These are phyloP conservation scores for Odonthalia washingtoniensis DNA, from an alignment of 31 red algal species.

Conservation along the genomic window DNA sequence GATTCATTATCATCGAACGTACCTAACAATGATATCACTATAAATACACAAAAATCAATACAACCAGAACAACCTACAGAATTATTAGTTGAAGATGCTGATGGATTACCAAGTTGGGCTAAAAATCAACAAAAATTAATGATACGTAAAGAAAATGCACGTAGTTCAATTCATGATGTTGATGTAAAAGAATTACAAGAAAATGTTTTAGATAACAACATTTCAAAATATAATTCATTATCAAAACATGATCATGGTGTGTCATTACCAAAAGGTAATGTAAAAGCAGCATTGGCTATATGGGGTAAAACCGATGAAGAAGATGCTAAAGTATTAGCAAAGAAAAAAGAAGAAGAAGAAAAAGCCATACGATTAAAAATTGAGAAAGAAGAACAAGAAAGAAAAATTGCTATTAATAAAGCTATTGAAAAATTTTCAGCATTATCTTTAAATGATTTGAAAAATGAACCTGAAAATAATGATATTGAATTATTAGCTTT, in stretches of 20 bases:
- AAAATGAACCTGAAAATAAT: slow-evolving; percentile 47
- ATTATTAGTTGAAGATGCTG: slow-evolving; percentile 64
- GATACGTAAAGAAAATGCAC: slow-evolving; percentile 78
- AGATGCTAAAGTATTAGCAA: slow-evolving; percentile 48
- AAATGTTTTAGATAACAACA: slow-evolving; percentile 54
- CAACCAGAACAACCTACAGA: slow-evolving; percentile 14
- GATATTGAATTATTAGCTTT: slow-evolving; percentile 68
- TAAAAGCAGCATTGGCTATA: slow-evolving; percentile 69
- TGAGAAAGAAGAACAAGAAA: slow-evolving; percentile 59
- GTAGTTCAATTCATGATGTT: slow-evolving; percentile 60
- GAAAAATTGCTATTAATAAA: slow-evolving; percentile 21
- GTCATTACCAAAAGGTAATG: slow-evolving; percentile 48
- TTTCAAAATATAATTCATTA: slow-evolving; percentile 28
- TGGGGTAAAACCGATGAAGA: slow-evolving; percentile 80
- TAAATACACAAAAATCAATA: background rate
- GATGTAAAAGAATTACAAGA: slow-evolving; percentile 65
- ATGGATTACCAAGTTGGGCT: slow-evolving; percentile 75
- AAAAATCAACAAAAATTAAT: slow-evolving; percentile 68
- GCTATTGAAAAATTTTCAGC: slow-evolving; percentile 53
- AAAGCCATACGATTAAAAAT: background rate
- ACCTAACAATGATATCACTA: background rate
- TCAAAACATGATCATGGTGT: slow-evolving; percentile 40
- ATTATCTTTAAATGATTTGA: slow-evolving; percentile 38
- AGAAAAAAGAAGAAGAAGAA: slow-evolving; percentile 51
- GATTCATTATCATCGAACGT: slow-evolving; percentile 3